Conservation (phyloP, 1,284 basidiomycete genomes). For the Uromyces viciae-fabae region DNA sequence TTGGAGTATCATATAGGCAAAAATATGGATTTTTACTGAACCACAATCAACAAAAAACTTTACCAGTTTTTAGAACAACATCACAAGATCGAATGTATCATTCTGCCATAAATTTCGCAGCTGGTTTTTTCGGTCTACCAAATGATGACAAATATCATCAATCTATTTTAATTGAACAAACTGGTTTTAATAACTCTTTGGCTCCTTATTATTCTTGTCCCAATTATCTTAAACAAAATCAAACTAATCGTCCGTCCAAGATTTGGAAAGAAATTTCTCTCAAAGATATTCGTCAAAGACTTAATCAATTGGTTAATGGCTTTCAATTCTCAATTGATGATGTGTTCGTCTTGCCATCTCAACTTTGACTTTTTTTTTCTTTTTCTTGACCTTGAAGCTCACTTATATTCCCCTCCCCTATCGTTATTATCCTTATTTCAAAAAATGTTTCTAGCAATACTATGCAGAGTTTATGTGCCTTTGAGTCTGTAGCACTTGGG, state of each 20-base stretch:
- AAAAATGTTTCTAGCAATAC: conserved; percentile 12
- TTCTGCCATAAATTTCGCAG: conserved; percentile 33
- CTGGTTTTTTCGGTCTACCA: conserved; percentile 39
- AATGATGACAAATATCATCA: conserved; percentile 34
- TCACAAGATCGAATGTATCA: conserved; percentile 41
- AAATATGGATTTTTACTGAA: conserved; percentile 34
- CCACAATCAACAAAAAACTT: neutral
- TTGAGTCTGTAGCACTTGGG: conserved; percentile 57
- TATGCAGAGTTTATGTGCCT: conserved; percentile 54
- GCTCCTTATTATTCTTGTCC: conserved; percentile 30
- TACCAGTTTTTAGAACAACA: conserved; percentile 30
- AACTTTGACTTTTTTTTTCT: conserved; percentile 57
- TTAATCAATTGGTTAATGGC: conserved; percentile 64
- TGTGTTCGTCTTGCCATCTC: conserved; percentile 62
- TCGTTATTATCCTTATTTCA: too few species aligned
- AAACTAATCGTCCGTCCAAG: neutral
- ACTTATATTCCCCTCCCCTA: neutral
- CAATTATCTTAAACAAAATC: neutral
- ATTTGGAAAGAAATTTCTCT: conserved; percentile 62
- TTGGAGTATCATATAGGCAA: conserved; percentile 29
- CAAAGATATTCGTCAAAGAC: conserved; percentile 63
- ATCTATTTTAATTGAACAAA: conserved; percentile 25
- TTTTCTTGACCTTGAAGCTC: neutral
- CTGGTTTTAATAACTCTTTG: conserved; percentile 33
- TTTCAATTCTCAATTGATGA: conserved; percentile 64